Evolutionary conservation across 352 stramenopile genomes (phyloP), one percentile per base, ranked within the genome.

Genomic region (Globisporangium nunn): DNA sequence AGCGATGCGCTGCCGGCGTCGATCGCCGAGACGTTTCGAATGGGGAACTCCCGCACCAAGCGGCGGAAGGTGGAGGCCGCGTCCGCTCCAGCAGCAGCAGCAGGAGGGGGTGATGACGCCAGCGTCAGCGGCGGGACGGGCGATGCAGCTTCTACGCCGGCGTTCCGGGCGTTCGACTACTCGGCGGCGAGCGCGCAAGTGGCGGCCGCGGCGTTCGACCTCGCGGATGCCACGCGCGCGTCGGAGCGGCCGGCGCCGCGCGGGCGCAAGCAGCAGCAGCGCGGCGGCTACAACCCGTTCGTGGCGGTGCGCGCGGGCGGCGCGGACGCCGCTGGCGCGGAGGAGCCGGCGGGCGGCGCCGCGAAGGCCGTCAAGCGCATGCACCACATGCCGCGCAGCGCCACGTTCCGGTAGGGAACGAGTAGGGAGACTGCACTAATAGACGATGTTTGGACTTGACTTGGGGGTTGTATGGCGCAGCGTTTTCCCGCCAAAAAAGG

Each of bases 331-430:
- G 49, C 58, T 30, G 52, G 48, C 6, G 31, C 43, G 23, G 23
- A 23, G 23, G 23, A 43, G 48, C 54, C 18, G 44, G 23, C 44
- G 50, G 51, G 11, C 71, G 69, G 57, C 37, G 70, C 41, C 45
- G 67, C 76, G 70, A 67, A 74, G 48, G 74, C 74, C n/a, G 64
- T 75, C 44, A 93, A 91, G 68, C 89, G 86, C 64, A 78, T 82
- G 69, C 80, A 91, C 60, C 81, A 93, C 68, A 88, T 89, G 72
- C 81, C 85, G 14, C 77, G 82, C 62, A 94, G 82, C 59, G 80
- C 85, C 58, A 94, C 81, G 31, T 93, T 91, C 65, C 73, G 76
- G 75, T 94, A 91, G 61, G 40, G 6, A 46, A 5, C 40, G 11
- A 23, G 14, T 18, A 47, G 41, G 41, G 10, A 47, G 41, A 47